These are phyloP conservation scores for Iberis pinnata DNA, from an alignment of 345 rosid genomes.

Conservation along the genomic window DNA sequence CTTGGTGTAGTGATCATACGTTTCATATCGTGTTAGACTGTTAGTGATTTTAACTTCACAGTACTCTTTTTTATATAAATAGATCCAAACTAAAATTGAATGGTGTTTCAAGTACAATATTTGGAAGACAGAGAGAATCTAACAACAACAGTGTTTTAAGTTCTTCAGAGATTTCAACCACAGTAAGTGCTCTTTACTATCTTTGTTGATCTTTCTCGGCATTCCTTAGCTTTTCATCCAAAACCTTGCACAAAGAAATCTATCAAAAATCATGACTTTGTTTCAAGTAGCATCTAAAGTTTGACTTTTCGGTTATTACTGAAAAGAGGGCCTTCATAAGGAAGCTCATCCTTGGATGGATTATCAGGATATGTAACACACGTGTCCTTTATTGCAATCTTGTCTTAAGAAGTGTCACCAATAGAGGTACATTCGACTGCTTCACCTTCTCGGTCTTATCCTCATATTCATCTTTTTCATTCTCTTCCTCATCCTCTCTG, in stretches of 20 bases:
- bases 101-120: constrained; percentile 12
- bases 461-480: constrained; percentile 30
- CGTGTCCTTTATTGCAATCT: constrained; percentile 52
- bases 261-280: constrained; percentile 13
- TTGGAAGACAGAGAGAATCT: constrained; percentile 2
- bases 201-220: constrained; percentile 83
- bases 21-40: too few relatives aligned
- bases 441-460: constrained; percentile 43
- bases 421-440: constrained; percentile 54
- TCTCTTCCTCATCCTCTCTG: constrained; percentile 29
- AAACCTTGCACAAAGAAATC: constrained; percentile 43
- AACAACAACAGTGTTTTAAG: constrained; percentile 19
- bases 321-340: constrained; percentile 81
- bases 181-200: constrained; percentile 50
- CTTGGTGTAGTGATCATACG: constrained; percentile 16
- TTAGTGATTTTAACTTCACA: too few relatives aligned
- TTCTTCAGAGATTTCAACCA: constrained; percentile 74
- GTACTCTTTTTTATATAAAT: too few relatives aligned
- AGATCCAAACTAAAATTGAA: constrained; percentile 10
- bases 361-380: constrained; percentile 44
- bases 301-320: constrained; percentile 33
- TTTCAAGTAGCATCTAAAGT: not conserved
- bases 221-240: constrained; percentile 77
- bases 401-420: constrained; percentile 65
- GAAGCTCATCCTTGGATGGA: constrained; percentile 44